Base-by-base conservation (phyloP, 495 filamentous ascomycete genomes). In the Viridothelium virens region DNA sequence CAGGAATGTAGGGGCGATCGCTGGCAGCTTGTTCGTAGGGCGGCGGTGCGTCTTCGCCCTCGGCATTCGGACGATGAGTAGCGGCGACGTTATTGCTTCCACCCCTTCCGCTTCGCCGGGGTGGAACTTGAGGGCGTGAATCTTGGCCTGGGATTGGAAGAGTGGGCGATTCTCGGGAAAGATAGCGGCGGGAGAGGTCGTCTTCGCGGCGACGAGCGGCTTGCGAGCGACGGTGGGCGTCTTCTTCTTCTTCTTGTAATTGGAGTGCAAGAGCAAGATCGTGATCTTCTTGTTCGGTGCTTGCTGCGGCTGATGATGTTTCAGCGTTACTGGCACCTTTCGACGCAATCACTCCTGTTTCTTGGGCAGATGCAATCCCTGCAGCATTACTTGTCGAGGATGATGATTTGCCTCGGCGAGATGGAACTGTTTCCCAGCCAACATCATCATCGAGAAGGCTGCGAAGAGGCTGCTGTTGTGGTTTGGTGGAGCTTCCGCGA, bases 181-280 rank as follows among this genome's bases (percentile, higher is more conserved):
- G 85, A 67, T 78, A 85, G 66, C 84, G 83, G 66, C 85, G 81
- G 0, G 81, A 83, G 34, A 77, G 72, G 46, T 78, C 69, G 65
- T 77, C 76, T 62, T 79, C 79, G 36, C 73, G 71, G 7, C 75
- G 74, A 12, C 78, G 79, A 2, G 75, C 74, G 14, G 74, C 71
- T 10, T 73, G 74, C 6, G 70, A 44, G 62, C 79, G 76, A 14
- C 77, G 77, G 64, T 88, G 82, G 1, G 82, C 81, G 72, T 89
- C 84, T 69, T 92, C 87, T 69, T 92, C 89, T 72, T 93, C 90
- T 69, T 93, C 90, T 73, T 93, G 90, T 2, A 92, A 80, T 75
- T 91, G 89, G 33, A 93, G 78, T 1, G 90, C 90, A 4, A 92
- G 77, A 0, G 90, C 90, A 2, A 93, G 77, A 67, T 93, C 90